These are phyloP conservation scores for Zygosaccharomyces sapae DNA, from an alignment of 1,139 yeast genomes.

Conservation along the genomic window DNA sequence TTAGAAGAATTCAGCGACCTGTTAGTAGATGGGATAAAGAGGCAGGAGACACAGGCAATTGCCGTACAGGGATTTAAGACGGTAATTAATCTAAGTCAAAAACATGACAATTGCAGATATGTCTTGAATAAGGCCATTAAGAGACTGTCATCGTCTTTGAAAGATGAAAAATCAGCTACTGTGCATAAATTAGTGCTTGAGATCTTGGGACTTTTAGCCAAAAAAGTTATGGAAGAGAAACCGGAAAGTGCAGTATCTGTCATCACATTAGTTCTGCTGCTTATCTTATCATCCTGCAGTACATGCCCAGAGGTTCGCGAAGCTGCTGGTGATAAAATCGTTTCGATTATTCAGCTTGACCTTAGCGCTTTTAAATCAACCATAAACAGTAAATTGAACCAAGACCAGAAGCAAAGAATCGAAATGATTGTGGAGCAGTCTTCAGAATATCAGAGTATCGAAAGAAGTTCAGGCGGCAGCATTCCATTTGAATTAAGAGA, in stretches of 20 bases:
- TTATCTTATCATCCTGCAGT: constrained; percentile 14
- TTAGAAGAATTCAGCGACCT: constrained; percentile 16
- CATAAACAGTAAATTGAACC: constrained; percentile 40
- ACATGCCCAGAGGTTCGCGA: constrained; percentile 30
- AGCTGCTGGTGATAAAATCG: constrained; percentile 50
- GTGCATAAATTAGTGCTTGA: constrained; percentile 9
- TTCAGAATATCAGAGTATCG: constrained; percentile 1
- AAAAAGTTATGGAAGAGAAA: constrained; percentile 20
- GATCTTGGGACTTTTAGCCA: constrained; percentile 9
- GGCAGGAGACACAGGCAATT: constrained; percentile 9
- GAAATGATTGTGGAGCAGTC: constrained; percentile 41
- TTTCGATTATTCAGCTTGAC: constrained; percentile 49
- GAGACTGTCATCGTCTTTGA: constrained; percentile 9
- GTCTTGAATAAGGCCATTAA: constrained; percentile 8
- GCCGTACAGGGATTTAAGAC: constrained; percentile 21
- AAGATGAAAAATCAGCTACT: constrained; percentile 6
- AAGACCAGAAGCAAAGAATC: constrained; percentile 40
- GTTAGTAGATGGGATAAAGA: constrained; percentile 17
- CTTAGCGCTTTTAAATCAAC: constrained; percentile 53
- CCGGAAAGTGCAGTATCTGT: constrained; percentile 9
- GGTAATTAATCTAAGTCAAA: constrained; percentile 8
- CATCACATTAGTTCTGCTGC: constrained; percentile 19
- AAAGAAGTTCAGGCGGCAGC: neutral
- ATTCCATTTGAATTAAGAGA: constrained; percentile 9
- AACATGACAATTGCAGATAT: constrained; percentile 7